These are phyloP conservation scores for Sugiyamaella qingdaonensis DNA, from an alignment of 805 yeast species.

Conservation along the genomic window DNA sequence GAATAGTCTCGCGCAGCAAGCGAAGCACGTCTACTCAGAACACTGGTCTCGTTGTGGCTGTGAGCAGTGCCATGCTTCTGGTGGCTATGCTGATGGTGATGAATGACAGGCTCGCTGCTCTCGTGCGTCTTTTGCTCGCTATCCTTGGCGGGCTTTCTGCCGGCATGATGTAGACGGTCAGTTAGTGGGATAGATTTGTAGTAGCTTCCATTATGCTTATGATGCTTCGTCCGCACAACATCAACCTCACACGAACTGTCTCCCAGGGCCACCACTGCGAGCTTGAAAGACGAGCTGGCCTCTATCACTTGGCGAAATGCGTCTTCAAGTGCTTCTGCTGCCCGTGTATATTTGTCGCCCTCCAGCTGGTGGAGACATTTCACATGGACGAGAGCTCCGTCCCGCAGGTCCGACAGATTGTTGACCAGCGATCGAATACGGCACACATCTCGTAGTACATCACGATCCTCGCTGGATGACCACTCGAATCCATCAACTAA, in stretches of 20 bases:
- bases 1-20: slow-evolving; percentile 3
- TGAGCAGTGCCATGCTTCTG: neutral
- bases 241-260: slow-evolving; percentile 4
- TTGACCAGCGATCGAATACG: neutral
- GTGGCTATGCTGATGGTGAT: neutral
- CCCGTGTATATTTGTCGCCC: neutral
- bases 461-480: neutral
- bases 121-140: neutral
- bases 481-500: neutral
- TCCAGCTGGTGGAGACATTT: slow-evolving; percentile 1
- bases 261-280: slow-evolving; percentile 14
- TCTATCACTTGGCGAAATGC: slow-evolving; percentile 9
- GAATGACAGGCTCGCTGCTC: neutral
- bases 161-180: too few species aligned
- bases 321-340: neutral
- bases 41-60: neutral
- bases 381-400: slow-evolving; percentile 8
- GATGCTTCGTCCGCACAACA: neutral
- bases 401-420: neutral
- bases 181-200: neutral
- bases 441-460: neutral
- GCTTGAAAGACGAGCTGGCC: neutral
- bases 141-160: neutral
- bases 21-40: neutral
- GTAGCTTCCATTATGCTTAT: neutral